Evolutionary conservation across 768 basidiomycete species (phyloP).

Genomic region (Boletus vinaceobasis): DNA sequence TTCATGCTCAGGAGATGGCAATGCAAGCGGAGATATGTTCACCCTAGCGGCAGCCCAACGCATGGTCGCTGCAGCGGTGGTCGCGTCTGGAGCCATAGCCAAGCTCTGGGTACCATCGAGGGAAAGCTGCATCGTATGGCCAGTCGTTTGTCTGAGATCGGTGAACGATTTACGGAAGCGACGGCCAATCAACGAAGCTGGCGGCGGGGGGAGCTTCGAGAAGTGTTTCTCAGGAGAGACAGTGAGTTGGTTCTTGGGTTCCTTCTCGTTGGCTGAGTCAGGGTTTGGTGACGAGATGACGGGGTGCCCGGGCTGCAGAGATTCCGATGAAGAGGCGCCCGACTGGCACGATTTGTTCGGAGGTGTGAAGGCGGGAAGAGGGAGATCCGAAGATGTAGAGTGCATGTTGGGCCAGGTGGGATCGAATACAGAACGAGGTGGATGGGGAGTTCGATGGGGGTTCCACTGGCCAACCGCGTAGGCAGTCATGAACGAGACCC

Average conservation of each 20-base stretch:
- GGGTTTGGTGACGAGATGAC: constrained; percentile 8
- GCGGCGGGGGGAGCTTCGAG: constrained; percentile 23
- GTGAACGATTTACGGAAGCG: constrained; percentile 47
- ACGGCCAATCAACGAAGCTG: constrained; percentile 32
- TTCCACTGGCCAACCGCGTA: constrained; percentile 81
- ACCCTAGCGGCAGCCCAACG: constrained; percentile 83
- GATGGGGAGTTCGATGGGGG: constrained; percentile 64
- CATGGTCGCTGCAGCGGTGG: constrained; percentile 75
- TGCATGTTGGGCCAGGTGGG: constrained; percentile 17
- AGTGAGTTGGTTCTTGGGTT: constrained; percentile 14
- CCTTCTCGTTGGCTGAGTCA: constrained; percentile 18
- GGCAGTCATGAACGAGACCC: constrained; percentile 73
- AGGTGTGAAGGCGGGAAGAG: neutral
- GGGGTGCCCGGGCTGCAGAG: constrained; percentile 3
- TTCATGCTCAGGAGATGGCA: constrained; percentile 90
- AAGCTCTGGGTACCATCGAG: constrained; percentile 29
- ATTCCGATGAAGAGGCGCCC: constrained; percentile 9
- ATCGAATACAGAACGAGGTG: constrained; percentile 39
- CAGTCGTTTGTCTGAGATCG: constrained; percentile 36
- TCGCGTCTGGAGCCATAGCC: constrained; percentile 46
- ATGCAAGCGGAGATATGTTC: constrained; percentile 79
- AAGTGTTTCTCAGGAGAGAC: constrained; percentile 26
- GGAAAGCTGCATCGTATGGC: constrained; percentile 26
- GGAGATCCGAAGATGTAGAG: constrained; percentile 4
- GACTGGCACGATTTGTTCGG: constrained; percentile 9